Evolutionary conservation across 345 rosid species (phyloP).

Genomic region (Brassica nigra): DNA sequence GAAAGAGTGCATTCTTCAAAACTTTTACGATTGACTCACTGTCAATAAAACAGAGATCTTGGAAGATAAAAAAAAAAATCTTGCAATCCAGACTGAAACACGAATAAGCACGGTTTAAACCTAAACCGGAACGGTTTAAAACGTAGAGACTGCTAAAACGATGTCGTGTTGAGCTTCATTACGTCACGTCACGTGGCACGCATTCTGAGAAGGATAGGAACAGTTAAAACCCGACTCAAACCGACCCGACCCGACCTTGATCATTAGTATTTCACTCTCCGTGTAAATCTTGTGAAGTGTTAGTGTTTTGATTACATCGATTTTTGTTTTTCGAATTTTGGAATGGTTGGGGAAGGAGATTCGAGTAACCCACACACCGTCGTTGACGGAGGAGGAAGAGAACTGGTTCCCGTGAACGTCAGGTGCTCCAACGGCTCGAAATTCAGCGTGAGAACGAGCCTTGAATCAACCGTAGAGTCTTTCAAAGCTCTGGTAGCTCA

Average conservation of each 20-base stretch:
- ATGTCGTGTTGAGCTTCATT: not conserved
- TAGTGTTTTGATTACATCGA: conserved; percentile 5
- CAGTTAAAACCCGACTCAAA: not conserved
- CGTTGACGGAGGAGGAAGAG: conserved; percentile 37
- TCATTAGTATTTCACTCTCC: no score
- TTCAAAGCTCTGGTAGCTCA: conserved; percentile 61
- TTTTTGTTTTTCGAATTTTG: not conserved
- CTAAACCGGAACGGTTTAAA: not conserved
- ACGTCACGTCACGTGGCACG: conserved; percentile 14
- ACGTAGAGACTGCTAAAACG: not conserved
- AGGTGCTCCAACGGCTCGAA: conserved; percentile 65
- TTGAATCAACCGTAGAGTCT: conserved; percentile 57
- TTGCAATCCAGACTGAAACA: not conserved
- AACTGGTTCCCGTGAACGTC: conserved; percentile 49
- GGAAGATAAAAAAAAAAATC: not conserved
- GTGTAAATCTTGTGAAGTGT: no score
- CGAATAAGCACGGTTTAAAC: not conserved
- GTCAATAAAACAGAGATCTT: not conserved
- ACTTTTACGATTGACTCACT: no score
- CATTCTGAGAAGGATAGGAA: conserved; percentile 9
- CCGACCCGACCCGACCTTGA: not conserved
- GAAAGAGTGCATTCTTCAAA: no score
- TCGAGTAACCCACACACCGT: conserved; percentile 46
- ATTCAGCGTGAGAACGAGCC: conserved; percentile 51
- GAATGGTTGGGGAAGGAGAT: conserved; percentile 52